Percentiles rank a stretch among this genome's conserved stretches.
phyloP scores from a whole-genome alignment of 441 rosid genomes.

The Manihot esculenta region DNA sequence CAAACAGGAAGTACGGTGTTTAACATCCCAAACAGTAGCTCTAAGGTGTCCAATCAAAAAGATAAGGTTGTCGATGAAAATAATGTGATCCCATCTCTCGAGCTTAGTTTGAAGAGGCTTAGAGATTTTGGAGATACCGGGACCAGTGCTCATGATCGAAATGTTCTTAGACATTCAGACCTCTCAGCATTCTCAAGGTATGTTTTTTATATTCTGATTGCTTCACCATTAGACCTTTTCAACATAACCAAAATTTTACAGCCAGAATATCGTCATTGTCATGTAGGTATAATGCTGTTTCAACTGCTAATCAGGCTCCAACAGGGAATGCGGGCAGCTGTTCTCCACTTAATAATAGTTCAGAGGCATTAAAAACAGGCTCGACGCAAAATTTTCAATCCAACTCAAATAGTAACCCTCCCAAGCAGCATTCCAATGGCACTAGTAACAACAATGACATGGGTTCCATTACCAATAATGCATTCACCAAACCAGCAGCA shows the following conservation, averaged over 20 bases:
- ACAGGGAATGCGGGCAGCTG: conserved; percentile 40
- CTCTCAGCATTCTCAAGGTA: conserved; percentile 57
- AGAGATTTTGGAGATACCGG: conserved; percentile 32
- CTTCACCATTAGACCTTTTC: neutral
- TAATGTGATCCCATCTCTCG: conserved; percentile 35
- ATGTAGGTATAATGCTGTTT: conserved; percentile 43
- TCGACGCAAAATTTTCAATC: conserved; percentile 35
- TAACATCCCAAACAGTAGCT: conserved; percentile 25
- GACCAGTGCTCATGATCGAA: conserved; percentile 30
- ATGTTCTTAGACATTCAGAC: conserved; percentile 45
- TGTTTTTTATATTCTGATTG: conserved; percentile 1
- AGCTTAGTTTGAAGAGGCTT: conserved; percentile 41
- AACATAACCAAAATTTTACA: conserved; percentile 10
- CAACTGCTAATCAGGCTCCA: conserved; percentile 38
- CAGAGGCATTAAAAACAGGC: conserved; percentile 41
- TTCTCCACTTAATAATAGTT: conserved; percentile 43
- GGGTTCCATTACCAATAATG: conserved; percentile 39
- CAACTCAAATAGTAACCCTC: conserved; percentile 35
- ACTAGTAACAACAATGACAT: conserved; percentile 45
- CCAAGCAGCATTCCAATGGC: conserved; percentile 36
- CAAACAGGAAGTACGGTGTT: conserved; percentile 28
- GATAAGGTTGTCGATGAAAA: conserved; percentile 22
- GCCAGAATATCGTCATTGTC: conserved; percentile 10
- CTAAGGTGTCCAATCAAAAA: conserved; percentile 23
- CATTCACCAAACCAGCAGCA: conserved; percentile 24